A percentile compares a stretch with the other conserved stretches of the same genome.
These are phyloP conservation scores for Leptomonas pyrrhocoris DNA, from an alignment of 208 protist genomes.

Conservation along the genomic window DNA sequence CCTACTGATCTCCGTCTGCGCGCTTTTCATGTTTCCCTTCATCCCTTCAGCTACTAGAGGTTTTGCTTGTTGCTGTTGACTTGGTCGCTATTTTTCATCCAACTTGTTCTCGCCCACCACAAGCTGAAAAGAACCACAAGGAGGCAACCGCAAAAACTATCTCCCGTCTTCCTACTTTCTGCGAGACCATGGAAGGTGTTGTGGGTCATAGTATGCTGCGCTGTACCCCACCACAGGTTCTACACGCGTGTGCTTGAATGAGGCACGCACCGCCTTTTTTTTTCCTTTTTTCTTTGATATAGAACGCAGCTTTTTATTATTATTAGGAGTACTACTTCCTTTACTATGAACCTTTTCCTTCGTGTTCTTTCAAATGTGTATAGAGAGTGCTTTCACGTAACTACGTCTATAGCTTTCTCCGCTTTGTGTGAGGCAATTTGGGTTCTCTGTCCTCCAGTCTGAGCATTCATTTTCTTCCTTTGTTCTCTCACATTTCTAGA, in stretches of 20 bases:
- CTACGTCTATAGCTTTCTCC: not conserved
- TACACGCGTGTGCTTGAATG: not conserved
- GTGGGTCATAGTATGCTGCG: not conserved
- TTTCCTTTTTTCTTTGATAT: too few relatives aligned
- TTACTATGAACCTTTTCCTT: not conserved
- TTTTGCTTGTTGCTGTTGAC: not conserved
- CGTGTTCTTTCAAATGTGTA: constrained; percentile 4
- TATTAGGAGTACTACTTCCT: too few relatives aligned
- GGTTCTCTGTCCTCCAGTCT: too few relatives aligned
- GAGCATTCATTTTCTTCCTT: too few relatives aligned
- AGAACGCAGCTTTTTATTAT: too few relatives aligned
- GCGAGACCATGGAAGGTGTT: not conserved
- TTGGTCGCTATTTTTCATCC: not conserved
- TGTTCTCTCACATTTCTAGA: too few relatives aligned
- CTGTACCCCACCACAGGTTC: not conserved
- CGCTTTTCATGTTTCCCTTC: too few relatives aligned
- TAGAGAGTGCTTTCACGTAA: not conserved
- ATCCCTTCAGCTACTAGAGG: too few relatives aligned
- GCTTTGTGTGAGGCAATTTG: too few relatives aligned
- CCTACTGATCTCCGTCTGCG: too few relatives aligned
- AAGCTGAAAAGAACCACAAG: not conserved
- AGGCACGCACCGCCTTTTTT: not conserved
- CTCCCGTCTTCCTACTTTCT: not conserved
- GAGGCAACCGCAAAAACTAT: not conserved
- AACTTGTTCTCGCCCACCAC: not conserved